Evolutionary conservation across 306 rosid genomes (phyloP), one percentile per base, ranked within the genome.

Genomic region (Comarum palustre): DNA sequence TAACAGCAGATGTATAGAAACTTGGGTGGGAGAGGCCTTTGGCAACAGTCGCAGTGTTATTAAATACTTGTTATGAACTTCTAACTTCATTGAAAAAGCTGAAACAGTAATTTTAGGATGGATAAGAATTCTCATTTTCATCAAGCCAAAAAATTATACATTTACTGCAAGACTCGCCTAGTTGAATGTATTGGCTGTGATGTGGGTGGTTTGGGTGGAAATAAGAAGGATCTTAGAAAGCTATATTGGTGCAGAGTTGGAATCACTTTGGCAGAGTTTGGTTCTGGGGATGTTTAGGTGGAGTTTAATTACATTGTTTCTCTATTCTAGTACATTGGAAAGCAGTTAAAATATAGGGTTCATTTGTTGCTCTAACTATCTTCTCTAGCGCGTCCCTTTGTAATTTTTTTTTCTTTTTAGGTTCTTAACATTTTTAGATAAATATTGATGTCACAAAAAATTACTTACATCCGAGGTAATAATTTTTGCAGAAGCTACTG

Each of bases 401-500:
- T n/a, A n/a, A n/a, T n/a, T n/a, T n/a, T n/a, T n/a, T n/a, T n/a
- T n/a, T n/a, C n/a, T n/a, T n/a, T 52, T 20, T 5, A 55, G 67
- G 59, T 63, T 68, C 20, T 32, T 42, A 50, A 25, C 22, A n/a
- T 55, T 58, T 59, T 19, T 74, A 43, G 64, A 47, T 67, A 36
- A 38, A 42, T 57, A 74, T 48, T 70, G 51, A 17, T 32, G 34
- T 52, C 29, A 67, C 66, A 55, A 68, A n/a, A 45, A 66, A 43
- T 68, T 12, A 65, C 27, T 63, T 76, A 27, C 27, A 29, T 24
- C 58, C 36, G 34, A 36, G 15, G 42, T 78, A 24, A 6, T 59
- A 59, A 20, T n/a, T 73, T 80, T 22, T 80, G 90, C 86, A 93
- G 98, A 86, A 52, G 96, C 90, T 82, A 87, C 90, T 69, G 98